Percentiles rank a stretch among this genome's conserved stretches.
Evolutionary conservation across 768 basidiomycete species (phyloP).

Genomic region (Suillus subluteus): DNA sequence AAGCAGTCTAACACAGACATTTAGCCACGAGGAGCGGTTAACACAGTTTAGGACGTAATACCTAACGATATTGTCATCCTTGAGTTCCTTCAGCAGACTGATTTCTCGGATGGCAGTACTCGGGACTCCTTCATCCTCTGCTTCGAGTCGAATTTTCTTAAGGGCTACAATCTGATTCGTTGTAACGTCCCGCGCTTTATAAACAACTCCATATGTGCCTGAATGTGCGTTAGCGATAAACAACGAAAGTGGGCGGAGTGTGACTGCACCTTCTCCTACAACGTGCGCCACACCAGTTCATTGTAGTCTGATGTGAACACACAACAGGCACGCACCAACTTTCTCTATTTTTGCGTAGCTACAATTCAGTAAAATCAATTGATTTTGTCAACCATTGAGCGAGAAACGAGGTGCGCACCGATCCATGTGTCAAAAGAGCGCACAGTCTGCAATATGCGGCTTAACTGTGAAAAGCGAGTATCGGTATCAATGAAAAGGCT

Average conservation of each 20-base stretch:
- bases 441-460: neutral
- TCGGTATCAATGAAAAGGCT: slow-evolving; percentile 9
- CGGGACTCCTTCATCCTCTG: slow-evolving; percentile 98
- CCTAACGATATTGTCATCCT: slow-evolving; percentile 96
- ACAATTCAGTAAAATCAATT: slow-evolving; percentile 30
- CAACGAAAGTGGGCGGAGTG: slow-evolving; percentile 12
- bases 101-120: slow-evolving; percentile 99
- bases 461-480: slow-evolving; percentile 9
- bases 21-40: slow-evolving; percentile 15
- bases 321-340: slow-evolving; percentile 73
- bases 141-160: slow-evolving; percentile 98
- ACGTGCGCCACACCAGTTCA: slow-evolving; percentile 21
- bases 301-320: slow-evolving; percentile 16
- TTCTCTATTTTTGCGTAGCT: slow-evolving; percentile 99
- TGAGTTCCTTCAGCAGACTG: slow-evolving; percentile 93
- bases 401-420: slow-evolving; percentile 30
- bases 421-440: slow-evolving; percentile 29
- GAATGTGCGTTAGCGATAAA: slow-evolving; percentile 16
- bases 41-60: slow-evolving; percentile 36
- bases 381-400: slow-evolving; percentile 17
- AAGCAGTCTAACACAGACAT: slow-evolving; percentile 61
- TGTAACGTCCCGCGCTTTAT: slow-evolving; percentile 87
- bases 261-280: slow-evolving; percentile 47
- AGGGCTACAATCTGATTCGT: slow-evolving; percentile 89
- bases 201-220: slow-evolving; percentile 99